Percentiles rank a stretch among this genome's conserved stretches.
phyloP scores from a whole-genome alignment of 805 yeast genomes.

The Candida glaebosa region DNA sequence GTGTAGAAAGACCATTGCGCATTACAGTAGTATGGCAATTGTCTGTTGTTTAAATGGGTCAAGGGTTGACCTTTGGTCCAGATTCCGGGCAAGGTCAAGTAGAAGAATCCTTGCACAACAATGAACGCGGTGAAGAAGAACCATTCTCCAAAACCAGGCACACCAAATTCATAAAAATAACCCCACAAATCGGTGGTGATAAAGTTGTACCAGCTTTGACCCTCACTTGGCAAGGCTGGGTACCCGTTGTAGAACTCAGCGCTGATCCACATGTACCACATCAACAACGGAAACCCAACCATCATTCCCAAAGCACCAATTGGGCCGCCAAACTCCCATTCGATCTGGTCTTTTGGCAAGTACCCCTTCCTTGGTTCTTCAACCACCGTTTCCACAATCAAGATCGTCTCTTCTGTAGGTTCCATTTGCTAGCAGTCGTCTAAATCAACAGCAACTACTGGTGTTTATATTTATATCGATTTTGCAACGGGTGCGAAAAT shows the following conservation, averaged over 20 bases:
- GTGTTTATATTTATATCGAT: neutral
- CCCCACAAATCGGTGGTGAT: constrained; percentile 36
- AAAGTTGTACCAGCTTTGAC: constrained; percentile 54
- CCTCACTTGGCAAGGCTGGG: constrained; percentile 63
- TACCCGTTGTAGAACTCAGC: constrained; percentile 75
- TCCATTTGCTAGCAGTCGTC: neutral
- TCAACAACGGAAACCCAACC: constrained; percentile 84
- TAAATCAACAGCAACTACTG: neutral
- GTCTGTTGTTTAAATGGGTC: constrained; percentile 71
- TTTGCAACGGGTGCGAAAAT: too few species aligned
- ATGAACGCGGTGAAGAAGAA: constrained; percentile 68
- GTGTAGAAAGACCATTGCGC: constrained; percentile 83
- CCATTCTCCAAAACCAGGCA: constrained; percentile 64
- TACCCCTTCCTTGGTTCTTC: constrained; percentile 19
- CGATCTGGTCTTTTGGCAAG: constrained; percentile 48
- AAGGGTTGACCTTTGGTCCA: constrained; percentile 96
- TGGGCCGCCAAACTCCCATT: constrained; percentile 93
- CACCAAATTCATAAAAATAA: constrained; percentile 48
- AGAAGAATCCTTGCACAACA: constrained; percentile 64
- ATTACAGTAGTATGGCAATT: constrained; percentile 89
- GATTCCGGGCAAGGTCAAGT: constrained; percentile 84
- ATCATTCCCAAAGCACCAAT: constrained; percentile 88
- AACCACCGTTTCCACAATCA: neutral
- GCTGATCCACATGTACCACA: constrained; percentile 96
- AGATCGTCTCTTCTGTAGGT: neutral